Base-by-base conservation (phyloP, 164 flowering plant species). In the Vitis rupestris region DNA sequence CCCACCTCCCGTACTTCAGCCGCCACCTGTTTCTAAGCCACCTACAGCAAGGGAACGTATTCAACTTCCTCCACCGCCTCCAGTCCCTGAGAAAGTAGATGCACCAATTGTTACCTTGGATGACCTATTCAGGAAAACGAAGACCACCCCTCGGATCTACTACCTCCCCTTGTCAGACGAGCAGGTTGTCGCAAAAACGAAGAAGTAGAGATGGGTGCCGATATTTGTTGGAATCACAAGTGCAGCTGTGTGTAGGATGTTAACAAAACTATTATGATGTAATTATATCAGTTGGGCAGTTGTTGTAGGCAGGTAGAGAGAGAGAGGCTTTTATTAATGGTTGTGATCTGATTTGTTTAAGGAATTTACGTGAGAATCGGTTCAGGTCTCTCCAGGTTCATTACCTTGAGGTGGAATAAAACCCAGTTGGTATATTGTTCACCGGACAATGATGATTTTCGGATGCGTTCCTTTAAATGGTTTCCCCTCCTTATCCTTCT, bases 91-190 rank as follows among this genome's bases (percentile, higher is more conserved):
- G 80, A 85, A 86, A 62, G 70, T 71, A 14, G 96, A 88, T 6
- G 88, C 91, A 5, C 95, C 93, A 0, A 86, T 89, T 58, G 84
- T 89, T 30, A 91, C 97, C 63, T 73, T 94, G 49, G 97, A 94
- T 48, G 98, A 92, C 72, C 89, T 94, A 31, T 94, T 94, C 67
- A 77, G 71, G 72, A 94, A 91, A 74, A 94, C 98, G 7, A 88
- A 72, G 47, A 83, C 92, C 3, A 78, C 84, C 16, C 98, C 98
- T 23, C 80, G 97, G 15, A 90, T 94, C 70, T 94, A 92, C 80
- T 94, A 90, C 74, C 66, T 94, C 58, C 98, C 98, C 9, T 67
- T 94, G 63, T 84, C 97, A 4, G 97, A 94, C 15, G 93, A 90
- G 59, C 86, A 89, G 76, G 96, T 94, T 62, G 82, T 83, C 9